Evolutionary conservation across 768 basidiomycete species (phyloP).

Genomic region (Mycena galericulata): DNA sequence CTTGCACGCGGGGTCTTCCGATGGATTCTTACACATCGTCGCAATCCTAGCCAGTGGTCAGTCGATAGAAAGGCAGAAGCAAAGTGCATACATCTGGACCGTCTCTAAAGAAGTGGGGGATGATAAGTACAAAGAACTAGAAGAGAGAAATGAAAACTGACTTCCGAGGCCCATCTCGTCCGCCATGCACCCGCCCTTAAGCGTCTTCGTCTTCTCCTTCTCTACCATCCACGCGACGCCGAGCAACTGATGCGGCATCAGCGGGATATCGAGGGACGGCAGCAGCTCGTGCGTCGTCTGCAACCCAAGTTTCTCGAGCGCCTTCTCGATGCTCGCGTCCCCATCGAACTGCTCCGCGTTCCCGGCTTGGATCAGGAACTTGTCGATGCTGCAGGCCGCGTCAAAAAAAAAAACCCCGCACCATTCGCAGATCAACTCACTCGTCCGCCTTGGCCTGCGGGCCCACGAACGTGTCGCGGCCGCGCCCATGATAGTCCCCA

Average conservation of each 20-base stretch:
- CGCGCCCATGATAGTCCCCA: slow-evolving; percentile 62
- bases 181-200: slow-evolving; percentile 62
- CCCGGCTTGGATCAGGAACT: slow-evolving; percentile 66
- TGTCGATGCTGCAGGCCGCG: slow-evolving; percentile 55
- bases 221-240: slow-evolving; percentile 73
- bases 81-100: slow-evolving; percentile 59
- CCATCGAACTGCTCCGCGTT: slow-evolving; percentile 71
- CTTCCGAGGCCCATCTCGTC: slow-evolving; percentile 76
- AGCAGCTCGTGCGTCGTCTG: slow-evolving; percentile 58
- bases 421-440: slow-evolving; percentile 44
- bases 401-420: slow-evolving; percentile 7
- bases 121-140: neutral
- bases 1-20: slow-evolving; percentile 63
- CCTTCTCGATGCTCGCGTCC: slow-evolving; percentile 68
- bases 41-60: slow-evolving; percentile 60
- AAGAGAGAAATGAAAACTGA: slow-evolving; percentile 11
- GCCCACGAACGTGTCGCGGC: slow-evolving; percentile 56
- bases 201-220: slow-evolving; percentile 50
- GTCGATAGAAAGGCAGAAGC: slow-evolving; percentile 1
- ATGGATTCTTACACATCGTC: slow-evolving; percentile 64
- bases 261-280: slow-evolving; percentile 67
- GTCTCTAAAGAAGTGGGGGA: slow-evolving; percentile 46
- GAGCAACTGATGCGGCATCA: slow-evolving; percentile 80
- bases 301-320: slow-evolving; percentile 65
- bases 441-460: slow-evolving; percentile 63